Conservation (phyloP, 2,329 filamentous ascomycete genomes). For the Zasmidium citrigriseum region DNA sequence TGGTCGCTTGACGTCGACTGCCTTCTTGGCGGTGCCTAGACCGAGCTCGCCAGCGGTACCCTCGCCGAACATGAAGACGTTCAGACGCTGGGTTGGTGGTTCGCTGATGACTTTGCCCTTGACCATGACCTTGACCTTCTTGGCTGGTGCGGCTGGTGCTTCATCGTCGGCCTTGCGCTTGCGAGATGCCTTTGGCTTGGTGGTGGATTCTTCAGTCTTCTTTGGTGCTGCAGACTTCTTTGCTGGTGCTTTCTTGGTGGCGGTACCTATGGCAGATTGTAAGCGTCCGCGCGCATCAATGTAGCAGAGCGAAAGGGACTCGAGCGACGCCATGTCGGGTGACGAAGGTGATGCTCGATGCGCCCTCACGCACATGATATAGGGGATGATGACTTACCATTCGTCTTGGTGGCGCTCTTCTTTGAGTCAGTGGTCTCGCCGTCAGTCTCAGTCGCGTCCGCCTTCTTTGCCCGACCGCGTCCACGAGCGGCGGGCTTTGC, state of each 20-base stretch:
- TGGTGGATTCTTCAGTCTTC: constrained; percentile 5
- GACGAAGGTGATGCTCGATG: too few relatives aligned
- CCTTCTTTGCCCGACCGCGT: constrained; percentile 18
- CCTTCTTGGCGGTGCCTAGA: constrained; percentile 66
- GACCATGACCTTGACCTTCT: constrained; percentile 32
- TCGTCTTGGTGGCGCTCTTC: constrained; percentile 21
- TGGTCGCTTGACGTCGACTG: constrained; percentile 73
- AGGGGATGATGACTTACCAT: constrained; percentile 17
- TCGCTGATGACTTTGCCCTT: constrained; percentile 58
- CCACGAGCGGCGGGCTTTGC: constrained; percentile 14
- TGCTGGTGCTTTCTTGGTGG: constrained; percentile 26
- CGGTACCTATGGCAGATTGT: constrained; percentile 23
- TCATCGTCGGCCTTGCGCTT: constrained; percentile 34
- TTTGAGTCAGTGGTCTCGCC: constrained; percentile 14
- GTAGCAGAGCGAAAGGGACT: constrained; percentile 13
- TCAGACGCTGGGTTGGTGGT: constrained; percentile 63
- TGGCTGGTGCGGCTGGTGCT: constrained; percentile 29
- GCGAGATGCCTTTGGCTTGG: constrained; percentile 21
- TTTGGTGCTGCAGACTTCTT: constrained; percentile 13
- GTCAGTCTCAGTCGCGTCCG: constrained; percentile 18
- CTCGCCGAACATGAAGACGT: constrained; percentile 80
- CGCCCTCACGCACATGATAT: constrained; percentile 9
- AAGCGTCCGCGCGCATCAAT: constrained; percentile 18
- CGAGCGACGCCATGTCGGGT: background rate
- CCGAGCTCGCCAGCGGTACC: constrained; percentile 81